Conservation (phyloP, 495 filamentous ascomycete genomes). For the Pseudomonodictys pantanalensis region DNA sequence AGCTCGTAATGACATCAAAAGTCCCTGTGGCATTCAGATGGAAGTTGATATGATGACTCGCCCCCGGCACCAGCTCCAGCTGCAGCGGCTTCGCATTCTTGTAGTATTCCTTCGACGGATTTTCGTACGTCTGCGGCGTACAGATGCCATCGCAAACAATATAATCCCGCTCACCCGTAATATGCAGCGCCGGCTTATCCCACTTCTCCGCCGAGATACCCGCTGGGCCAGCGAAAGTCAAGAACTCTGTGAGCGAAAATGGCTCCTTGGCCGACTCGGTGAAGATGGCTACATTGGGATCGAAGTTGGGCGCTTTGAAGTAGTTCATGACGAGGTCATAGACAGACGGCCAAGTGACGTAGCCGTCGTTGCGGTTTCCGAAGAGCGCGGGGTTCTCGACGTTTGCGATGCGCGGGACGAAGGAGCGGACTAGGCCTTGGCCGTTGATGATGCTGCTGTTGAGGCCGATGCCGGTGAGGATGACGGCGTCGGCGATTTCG, state of each 20-base stretch:
- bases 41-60: constrained; percentile 32
- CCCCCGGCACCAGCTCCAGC: constrained; percentile 20
- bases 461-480: constrained; percentile 37
- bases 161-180: constrained; percentile 40
- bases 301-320: constrained; percentile 41
- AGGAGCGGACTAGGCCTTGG: constrained; percentile 19
- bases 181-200: constrained; percentile 28
- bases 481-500: constrained; percentile 34
- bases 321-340: constrained; percentile 31
- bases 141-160: constrained; percentile 39
- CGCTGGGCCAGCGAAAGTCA: constrained; percentile 17
- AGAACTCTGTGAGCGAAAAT: constrained; percentile 35
- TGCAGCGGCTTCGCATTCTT: constrained; percentile 34
- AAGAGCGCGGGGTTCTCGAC: constrained; percentile 22
- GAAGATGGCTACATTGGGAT: constrained; percentile 29
- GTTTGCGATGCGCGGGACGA: constrained; percentile 17
- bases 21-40: constrained; percentile 35
- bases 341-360: constrained; percentile 33
- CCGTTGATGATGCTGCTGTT: constrained; percentile 28
- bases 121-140: constrained; percentile 19
- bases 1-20: constrained; percentile 38
- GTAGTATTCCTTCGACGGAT: constrained; percentile 12
- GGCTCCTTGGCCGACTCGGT: constrained; percentile 37
- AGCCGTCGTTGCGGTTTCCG: constrained; percentile 31
- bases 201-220: constrained; percentile 7